Evolutionary conservation across 805 yeast species (phyloP).

Genomic region (Sungouiella blattae): DNA sequence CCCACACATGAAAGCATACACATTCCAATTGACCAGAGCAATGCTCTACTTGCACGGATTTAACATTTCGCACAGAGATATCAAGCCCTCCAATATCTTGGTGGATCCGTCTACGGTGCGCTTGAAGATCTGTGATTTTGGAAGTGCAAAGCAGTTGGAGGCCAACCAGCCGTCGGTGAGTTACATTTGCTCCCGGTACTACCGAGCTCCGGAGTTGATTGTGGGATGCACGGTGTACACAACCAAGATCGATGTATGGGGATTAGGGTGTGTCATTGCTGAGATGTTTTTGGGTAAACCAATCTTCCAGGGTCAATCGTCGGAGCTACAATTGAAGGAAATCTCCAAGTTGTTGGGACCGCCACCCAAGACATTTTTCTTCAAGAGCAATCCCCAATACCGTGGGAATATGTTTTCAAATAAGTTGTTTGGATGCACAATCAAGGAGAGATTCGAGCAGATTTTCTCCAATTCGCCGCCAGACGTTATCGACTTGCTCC

Average conservation of each 20-base stretch:
- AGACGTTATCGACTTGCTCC: conserved; percentile 80
- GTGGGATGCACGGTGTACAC: conserved; percentile 87
- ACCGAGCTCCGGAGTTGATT: conserved; percentile 93
- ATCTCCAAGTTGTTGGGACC: conserved; percentile 89
- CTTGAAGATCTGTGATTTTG: conserved; percentile 80
- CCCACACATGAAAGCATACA: conserved; percentile 71
- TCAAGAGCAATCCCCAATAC: conserved; percentile 70
- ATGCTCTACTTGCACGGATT: conserved; percentile 79
- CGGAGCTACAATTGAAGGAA: conserved; percentile 83
- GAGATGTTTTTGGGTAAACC: conserved; percentile 92
- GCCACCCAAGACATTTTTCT: conserved; percentile 66
- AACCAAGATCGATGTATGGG: conserved; percentile 95
- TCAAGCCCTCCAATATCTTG: conserved; percentile 77
- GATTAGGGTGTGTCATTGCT: conserved; percentile 93
- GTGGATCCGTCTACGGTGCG: conserved; percentile 67
- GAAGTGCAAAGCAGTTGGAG: conserved; percentile 77
- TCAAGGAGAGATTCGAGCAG: conserved; percentile 46
- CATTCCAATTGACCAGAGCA: conserved; percentile 78
- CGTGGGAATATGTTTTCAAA: conserved; percentile 71
- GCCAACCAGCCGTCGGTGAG: conserved; percentile 85
- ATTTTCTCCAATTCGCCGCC: conserved; percentile 68
- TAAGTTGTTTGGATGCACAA: conserved; percentile 55
- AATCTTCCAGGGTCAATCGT: conserved; percentile 91
- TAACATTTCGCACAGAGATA: conserved; percentile 80
- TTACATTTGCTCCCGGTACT: conserved; percentile 92